phyloP scores from a whole-genome alignment of 2,329 filamentous ascomycete genomes.

The Huntiella moniliformis region DNA sequence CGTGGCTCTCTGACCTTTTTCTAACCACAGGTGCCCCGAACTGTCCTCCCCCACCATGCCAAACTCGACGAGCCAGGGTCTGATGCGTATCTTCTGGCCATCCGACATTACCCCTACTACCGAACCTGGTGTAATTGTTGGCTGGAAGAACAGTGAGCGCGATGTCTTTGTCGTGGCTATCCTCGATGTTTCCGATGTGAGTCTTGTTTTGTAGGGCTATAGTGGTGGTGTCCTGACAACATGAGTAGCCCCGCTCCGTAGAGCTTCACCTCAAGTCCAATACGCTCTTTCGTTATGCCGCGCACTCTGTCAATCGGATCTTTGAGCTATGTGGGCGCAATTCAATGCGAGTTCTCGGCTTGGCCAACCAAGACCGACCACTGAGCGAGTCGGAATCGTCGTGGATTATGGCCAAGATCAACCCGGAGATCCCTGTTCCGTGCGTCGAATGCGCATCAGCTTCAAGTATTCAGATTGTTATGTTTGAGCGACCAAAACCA shows the following conservation, averaged over 20 bases:
- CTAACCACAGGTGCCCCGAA: slow-evolving; percentile 25
- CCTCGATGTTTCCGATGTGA: slow-evolving; percentile 75
- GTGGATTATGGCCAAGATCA: slow-evolving; percentile 45
- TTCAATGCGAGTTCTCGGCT: slow-evolving; percentile 69
- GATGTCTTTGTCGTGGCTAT: slow-evolving; percentile 84
- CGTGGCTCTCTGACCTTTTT: slow-evolving; percentile 57
- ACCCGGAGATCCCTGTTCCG: slow-evolving; percentile 37
- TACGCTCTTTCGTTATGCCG: slow-evolving; percentile 64
- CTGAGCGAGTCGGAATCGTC: slow-evolving; percentile 42
- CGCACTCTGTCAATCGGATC: slow-evolving; percentile 61
- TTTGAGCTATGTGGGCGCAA: slow-evolving; percentile 69
- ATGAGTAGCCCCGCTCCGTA: slow-evolving; percentile 49
- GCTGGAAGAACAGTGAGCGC: slow-evolving; percentile 82
- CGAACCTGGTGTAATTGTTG: slow-evolving; percentile 70
- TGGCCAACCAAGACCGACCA: slow-evolving; percentile 46
- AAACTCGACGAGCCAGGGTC: slow-evolving; percentile 61
- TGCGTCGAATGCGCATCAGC: slow-evolving; percentile 53
- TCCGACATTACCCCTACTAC: slow-evolving; percentile 58
- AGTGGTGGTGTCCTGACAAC: too few relatives aligned
- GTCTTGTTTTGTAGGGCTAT: slow-evolving; percentile 16
- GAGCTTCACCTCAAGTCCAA: slow-evolving; percentile 74
- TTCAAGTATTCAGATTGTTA: slow-evolving; percentile 65
- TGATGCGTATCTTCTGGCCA: slow-evolving; percentile 98
- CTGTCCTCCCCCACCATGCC: slow-evolving; percentile 21
- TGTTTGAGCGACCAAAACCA: slow-evolving; percentile 74